These are phyloP conservation scores for Phytophthora citricola DNA, from an alignment of 352 stramenopile species.

Conservation along the genomic window DNA sequence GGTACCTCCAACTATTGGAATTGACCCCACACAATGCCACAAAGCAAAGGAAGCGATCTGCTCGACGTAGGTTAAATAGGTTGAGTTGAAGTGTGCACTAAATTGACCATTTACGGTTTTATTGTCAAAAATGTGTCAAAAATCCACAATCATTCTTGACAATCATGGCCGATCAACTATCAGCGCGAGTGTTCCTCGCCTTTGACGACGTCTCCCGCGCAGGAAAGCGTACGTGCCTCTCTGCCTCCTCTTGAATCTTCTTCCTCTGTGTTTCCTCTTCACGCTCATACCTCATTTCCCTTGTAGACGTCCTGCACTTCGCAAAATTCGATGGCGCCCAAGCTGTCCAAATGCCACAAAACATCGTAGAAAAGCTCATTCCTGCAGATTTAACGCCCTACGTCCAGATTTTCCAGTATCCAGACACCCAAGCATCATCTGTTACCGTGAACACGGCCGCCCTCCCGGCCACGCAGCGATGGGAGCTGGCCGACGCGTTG, in stretches of 20 bases:
- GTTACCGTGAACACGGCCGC: conserved; percentile 45
- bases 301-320: conserved; percentile 46
- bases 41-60: conserved; percentile 28
- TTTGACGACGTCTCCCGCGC: conserved; percentile 78
- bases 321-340: conserved; percentile 27
- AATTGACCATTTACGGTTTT: no score
- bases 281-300: conserved; percentile 1
- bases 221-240: conserved; percentile 50
- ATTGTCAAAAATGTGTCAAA: no score
- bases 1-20: conserved; percentile 16
- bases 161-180: conserved; percentile 17
- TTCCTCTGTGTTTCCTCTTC: not conserved
- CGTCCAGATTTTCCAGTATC: conserved; percentile 26
- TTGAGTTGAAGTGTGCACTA: not conserved
- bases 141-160: not conserved
- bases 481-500: conserved; percentile 57
- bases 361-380: conserved; percentile 15
- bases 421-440: conserved; percentile 31
- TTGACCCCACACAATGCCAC: conserved; percentile 13
- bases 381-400: conserved; percentile 17
- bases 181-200: conserved; percentile 54
- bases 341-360: conserved; percentile 10
- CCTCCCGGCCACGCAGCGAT: conserved; percentile 34
- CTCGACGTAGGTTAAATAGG: conserved; percentile 3
- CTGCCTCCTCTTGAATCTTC: not conserved